Percentiles rank a stretch among this genome's conserved stretches.
These are phyloP conservation scores for Plasmopara muralis DNA, from an alignment of 352 stramenopile genomes.

Conservation along the genomic window DNA sequence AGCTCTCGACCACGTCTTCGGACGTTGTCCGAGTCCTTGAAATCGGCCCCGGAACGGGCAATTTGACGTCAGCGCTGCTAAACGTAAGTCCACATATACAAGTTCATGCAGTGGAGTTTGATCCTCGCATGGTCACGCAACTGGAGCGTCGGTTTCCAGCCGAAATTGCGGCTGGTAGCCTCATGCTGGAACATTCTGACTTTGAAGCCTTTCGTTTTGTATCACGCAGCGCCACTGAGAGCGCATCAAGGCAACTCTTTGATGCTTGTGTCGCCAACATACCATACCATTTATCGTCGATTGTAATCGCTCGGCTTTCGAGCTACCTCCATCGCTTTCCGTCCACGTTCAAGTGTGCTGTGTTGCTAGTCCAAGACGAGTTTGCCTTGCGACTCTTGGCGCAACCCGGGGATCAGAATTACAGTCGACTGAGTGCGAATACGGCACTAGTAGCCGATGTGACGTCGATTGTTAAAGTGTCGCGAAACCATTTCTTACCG, in stretches of 20 bases:
- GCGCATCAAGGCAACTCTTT: constrained; percentile 17
- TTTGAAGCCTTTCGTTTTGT: constrained; percentile 39
- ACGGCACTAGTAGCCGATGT: constrained; percentile 69
- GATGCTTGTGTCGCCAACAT: constrained; percentile 84
- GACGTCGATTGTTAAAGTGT: constrained; percentile 49
- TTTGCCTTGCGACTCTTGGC: constrained; percentile 71
- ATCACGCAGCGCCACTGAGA: background rate
- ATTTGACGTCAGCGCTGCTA: constrained; percentile 77
- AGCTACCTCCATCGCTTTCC: constrained; percentile 64
- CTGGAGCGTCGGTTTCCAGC: constrained; percentile 50
- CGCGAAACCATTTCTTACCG: constrained; percentile 57
- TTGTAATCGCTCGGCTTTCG: constrained; percentile 69
- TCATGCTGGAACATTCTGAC: constrained; percentile 36
- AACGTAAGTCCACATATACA: constrained; percentile 34
- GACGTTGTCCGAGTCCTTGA: constrained; percentile 58
- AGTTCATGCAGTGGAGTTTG: constrained; percentile 70
- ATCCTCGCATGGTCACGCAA: constrained; percentile 66
- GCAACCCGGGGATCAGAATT: constrained; percentile 67
- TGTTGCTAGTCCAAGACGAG: constrained; percentile 82
- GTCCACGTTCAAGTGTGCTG: constrained; percentile 43
- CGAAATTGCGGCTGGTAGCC: constrained; percentile 16
- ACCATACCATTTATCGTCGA: constrained; percentile 82
- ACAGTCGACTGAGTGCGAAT: constrained; percentile 76
- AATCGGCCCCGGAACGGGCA: constrained; percentile 79
- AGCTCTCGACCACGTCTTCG: constrained; percentile 31